Evolutionary conservation across 2,329 filamentous ascomycete species (phyloP).

Genomic region (Epichloe festucae): DNA sequence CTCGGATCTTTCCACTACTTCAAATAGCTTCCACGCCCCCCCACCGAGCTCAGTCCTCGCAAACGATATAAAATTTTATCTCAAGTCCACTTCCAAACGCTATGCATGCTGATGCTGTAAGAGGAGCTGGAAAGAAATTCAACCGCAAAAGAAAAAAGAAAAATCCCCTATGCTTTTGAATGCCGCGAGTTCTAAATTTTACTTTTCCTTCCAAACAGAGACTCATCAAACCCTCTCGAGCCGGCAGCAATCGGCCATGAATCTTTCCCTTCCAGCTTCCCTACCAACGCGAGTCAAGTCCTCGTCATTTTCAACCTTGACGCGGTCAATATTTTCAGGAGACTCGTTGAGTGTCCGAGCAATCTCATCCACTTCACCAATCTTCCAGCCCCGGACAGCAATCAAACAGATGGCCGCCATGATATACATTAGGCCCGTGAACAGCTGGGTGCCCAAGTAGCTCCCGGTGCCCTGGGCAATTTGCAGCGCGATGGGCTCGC

Average conservation of each 20-base stretch:
- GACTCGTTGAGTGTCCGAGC: slow-evolving; percentile 18
- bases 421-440: slow-evolving; percentile 48
- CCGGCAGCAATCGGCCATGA: slow-evolving; percentile 20
- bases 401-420: slow-evolving; percentile 26
- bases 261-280: slow-evolving; percentile 18
- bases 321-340: slow-evolving; percentile 16
- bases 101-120: neutral
- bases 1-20: too few relatives aligned
- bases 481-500: slow-evolving; percentile 49
- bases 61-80: neutral
- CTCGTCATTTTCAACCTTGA: slow-evolving; percentile 19
- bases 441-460: slow-evolving; percentile 42
- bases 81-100: neutral
- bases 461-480: slow-evolving; percentile 31
- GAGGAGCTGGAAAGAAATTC: neutral
- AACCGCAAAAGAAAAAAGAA: too few relatives aligned
- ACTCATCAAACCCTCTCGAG: slow-evolving; percentile 14
- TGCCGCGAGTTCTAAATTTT: neutral
- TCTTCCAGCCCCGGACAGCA: slow-evolving; percentile 25
- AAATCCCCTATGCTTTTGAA: too few relatives aligned
- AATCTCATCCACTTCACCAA: slow-evolving; percentile 21
- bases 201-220: neutral
- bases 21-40: too few relatives aligned
- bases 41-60: neutral
- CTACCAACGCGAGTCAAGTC: slow-evolving; percentile 17